Base-by-base conservation (phyloP, 352 stramenopile genomes). In the Phytophthora constricta region DNA sequence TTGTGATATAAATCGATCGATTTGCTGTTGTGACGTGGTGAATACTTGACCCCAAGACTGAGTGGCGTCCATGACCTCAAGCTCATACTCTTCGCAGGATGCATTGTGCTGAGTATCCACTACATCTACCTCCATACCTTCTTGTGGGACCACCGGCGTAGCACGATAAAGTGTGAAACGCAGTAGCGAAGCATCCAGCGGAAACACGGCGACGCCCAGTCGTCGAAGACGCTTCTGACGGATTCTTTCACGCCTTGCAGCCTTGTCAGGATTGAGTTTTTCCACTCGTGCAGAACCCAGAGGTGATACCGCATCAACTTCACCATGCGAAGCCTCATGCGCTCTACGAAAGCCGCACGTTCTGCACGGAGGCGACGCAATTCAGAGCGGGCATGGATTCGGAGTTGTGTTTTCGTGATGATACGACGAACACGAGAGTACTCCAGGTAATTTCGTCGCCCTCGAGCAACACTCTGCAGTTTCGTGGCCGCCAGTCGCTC, bases 251-350 rank as follows among this genome's bases (percentile, higher is more conserved):
- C 77, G 74, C 2, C 80, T 65, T 19, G 73, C 72, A 16, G 80
- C 68, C 59, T 74, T 86, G 17, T 45, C 42, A 5, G 65, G 74
- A 33, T 91, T 86, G 13, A 78, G n/a, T 31, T 53, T 31, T 86
- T 89, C 84, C 84, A 91, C 55, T 56, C 69, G 5, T 67, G 65
- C 34, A 91, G 41, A 1, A 83, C 52, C 16, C 74, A 71, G 3
- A 89, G 62, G 0, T 79, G 66, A 14, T 59, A 45, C 1, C 63
- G 69, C 80, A 87, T 89, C 84, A 81, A 92, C 11, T 47, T 53
- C 13, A 89, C 64, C 5, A 92, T 62, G 9, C 71, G 68, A 23
- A 71, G 4, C 13, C 68, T 73, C 82, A 88, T 90, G 3, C 50
- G 17, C n/a, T 90, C 75, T 1, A 87, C 49, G 26, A 76, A 77